Evolutionary conservation across 192 early-diverging fungal species (phyloP), one percentile per base, ranked within the genome.

Genomic region (Linnemannia schmuckeri): DNA sequence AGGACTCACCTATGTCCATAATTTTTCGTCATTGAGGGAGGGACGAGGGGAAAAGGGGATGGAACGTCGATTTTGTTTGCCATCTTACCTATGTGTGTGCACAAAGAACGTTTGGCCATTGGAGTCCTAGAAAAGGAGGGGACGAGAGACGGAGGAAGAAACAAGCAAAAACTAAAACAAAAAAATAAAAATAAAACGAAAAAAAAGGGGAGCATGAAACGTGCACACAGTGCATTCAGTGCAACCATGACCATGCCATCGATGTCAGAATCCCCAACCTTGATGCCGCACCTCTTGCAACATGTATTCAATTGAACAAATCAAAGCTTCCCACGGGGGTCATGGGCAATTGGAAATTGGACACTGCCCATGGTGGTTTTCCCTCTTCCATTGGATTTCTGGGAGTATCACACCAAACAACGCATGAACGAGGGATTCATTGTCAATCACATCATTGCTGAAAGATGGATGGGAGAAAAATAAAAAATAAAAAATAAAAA

Each of bases 401-500:
- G 49, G 49, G 49, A 5, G 49, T 33, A 1, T 10, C 57, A 0
- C 27, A 33, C 8, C 61, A 15, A 66, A 13, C 61, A 66, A 33
- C 30, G 61, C 27, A 66, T 35, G 61, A 33, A 66, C 13, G 61
- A 33, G 6, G 27, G 12, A 66, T 66, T 30, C 30, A 27, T 6
- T 27, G 6, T 57, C 55, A 24, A 33, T 66, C 30, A 33, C 27
- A 33, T 4, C 27, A 66, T 66, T 15, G 49, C 49, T 33, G 61
- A 30, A 30, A 24, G 27, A 35, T 77, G 57, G 10, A 37, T 27
- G 38, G 20, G 74, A 57, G 54, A 22, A 20, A 27, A 72, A 54
- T 8, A 72, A 41, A 42, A 5, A 46, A 30, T n/a, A 57, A 57
- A 61, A 61, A 30, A 74, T 35, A 69, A 69, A 46, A 63, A 81